A percentile compares a stretch with the other conserved stretches of the same genome.
Evolutionary conservation across 2,329 filamentous ascomycete genomes (phyloP).

Genomic region (Xylaria arbuscula): DNA sequence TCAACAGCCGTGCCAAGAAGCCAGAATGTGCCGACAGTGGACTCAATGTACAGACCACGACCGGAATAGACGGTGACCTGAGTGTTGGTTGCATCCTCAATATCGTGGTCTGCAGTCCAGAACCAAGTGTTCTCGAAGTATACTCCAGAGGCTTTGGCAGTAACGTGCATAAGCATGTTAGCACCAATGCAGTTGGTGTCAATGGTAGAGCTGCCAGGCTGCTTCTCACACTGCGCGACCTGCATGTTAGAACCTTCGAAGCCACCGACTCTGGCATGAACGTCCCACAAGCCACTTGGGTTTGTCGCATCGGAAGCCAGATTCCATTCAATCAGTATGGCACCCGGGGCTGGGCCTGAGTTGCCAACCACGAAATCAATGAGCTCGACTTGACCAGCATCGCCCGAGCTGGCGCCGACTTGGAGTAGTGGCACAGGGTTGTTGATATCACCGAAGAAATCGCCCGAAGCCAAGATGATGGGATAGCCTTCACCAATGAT

Average conservation of each 20-base stretch:
- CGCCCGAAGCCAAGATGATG: conserved; percentile 65
- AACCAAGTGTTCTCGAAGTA: conserved; percentile 60
- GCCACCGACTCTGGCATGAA: conserved; percentile 79
- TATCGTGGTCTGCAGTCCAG: conserved; percentile 65
- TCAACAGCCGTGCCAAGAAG: conserved; percentile 69
- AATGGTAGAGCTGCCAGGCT: conserved; percentile 50
- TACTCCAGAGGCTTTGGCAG: conserved; percentile 48
- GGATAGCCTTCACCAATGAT: conserved; percentile 52
- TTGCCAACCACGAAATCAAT: conserved; percentile 78
- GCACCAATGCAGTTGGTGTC: conserved; percentile 52
- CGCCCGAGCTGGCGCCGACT: conserved; percentile 69
- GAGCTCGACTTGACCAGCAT: conserved; percentile 74
- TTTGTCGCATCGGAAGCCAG: conserved; percentile 58
- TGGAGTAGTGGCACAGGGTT: conserved; percentile 73
- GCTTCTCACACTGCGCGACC: conserved; percentile 72
- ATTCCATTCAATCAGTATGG: conserved; percentile 79
- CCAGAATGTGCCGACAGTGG: conserved; percentile 60
- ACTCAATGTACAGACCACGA: conserved; percentile 60
- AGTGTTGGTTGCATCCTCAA: conserved; percentile 61
- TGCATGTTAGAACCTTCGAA: conserved; percentile 76
- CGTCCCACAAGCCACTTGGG: conserved; percentile 75
- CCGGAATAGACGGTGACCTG: conserved; percentile 65
- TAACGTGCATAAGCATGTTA: conserved; percentile 55
- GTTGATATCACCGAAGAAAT: conserved; percentile 65
- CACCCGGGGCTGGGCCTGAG: conserved; percentile 73